phyloP scores from a whole-genome alignment of 2,329 filamentous ascomycete genomes.

The Bipolaris sorokiniana region DNA sequence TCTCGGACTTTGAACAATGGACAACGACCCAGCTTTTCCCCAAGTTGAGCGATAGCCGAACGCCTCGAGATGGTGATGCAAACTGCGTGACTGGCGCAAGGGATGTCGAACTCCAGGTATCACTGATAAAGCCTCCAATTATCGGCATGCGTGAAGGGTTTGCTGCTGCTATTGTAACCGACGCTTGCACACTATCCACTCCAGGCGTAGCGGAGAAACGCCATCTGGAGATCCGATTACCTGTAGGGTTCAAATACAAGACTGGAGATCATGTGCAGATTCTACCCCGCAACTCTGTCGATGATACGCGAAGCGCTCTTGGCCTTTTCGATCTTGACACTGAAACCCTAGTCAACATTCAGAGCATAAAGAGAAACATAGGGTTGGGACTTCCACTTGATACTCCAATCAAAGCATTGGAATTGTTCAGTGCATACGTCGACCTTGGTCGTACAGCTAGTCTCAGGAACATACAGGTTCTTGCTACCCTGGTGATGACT shows the following conservation, averaged over 20 bases:
- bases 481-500: too few species aligned
- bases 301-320: constrained; percentile 19
- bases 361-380: background rate
- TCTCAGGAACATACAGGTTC: too few species aligned
- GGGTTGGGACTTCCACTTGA: background rate
- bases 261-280: constrained; percentile 77
- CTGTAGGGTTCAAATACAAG: background rate
- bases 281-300: constrained; percentile 65
- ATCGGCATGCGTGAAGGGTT: background rate
- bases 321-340: constrained; percentile 14
- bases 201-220: background rate
- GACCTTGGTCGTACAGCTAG: background rate
- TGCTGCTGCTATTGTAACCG: background rate
- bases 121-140: background rate
- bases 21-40: background rate
- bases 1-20: background rate
- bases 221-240: background rate
- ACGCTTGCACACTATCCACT: background rate
- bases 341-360: constrained; percentile 6
- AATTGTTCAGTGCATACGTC: background rate
- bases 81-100: too few species aligned
- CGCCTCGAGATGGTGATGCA: background rate
- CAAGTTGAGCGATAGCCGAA: background rate
- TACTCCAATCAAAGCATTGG: background rate
- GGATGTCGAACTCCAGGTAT: background rate